Evolutionary conservation across 345 rosid species (phyloP).

Genomic region (Hypericum perforatum): DNA sequence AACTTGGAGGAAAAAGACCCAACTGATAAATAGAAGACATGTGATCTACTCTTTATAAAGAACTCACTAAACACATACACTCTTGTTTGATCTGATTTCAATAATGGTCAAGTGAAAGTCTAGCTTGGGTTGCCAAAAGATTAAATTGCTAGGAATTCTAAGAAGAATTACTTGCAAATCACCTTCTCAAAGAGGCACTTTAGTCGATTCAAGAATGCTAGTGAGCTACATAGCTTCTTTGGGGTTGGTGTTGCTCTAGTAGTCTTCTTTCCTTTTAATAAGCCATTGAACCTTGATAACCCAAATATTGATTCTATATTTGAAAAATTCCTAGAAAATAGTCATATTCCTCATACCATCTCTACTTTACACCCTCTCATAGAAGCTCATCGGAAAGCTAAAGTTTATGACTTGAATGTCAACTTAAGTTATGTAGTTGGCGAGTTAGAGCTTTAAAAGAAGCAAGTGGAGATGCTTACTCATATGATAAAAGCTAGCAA

Average conservation of each 20-base stretch:
- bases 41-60: no score
- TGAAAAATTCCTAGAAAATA: conserved; percentile 18
- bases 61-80: no score
- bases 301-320: conserved; percentile 31
- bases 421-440: conserved; percentile 13
- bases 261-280: conserved; percentile 41
- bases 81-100: no score
- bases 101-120: neutral
- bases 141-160: conserved; percentile 15
- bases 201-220: conserved; percentile 48
- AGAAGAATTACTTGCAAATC: conserved; percentile 33
- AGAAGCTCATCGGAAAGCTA: conserved; percentile 28
- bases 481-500: conserved; percentile 9
- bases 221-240: conserved; percentile 42
- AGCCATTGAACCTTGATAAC: conserved; percentile 54
- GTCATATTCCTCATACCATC: conserved; percentile 5
- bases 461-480: conserved; percentile 15
- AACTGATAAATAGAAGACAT: no score
- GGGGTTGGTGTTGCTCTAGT: conserved; percentile 30
- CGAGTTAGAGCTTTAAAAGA: conserved; percentile 25
- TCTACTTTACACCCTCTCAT: conserved; percentile 1
- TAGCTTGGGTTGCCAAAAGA: conserved; percentile 24
- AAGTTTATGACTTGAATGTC: conserved; percentile 19
- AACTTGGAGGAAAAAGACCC: no score
- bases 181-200: conserved; percentile 53